Evolutionary conservation across 306 rosid species (phyloP), one percentile per base, ranked within the genome.

Genomic region (Rosa rugosa): DNA sequence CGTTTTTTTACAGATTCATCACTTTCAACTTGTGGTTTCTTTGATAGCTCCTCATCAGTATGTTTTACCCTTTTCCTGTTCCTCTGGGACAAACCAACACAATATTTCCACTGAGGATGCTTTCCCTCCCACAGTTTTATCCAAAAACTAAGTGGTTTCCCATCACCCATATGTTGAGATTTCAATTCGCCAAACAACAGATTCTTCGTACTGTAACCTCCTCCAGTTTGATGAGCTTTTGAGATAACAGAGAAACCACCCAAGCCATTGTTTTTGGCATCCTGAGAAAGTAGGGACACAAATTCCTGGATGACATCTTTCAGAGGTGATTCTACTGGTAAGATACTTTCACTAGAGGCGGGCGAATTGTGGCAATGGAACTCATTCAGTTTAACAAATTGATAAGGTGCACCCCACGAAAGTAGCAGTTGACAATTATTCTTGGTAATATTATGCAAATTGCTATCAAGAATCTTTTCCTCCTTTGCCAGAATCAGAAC

Each of bases 331-430:
- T 51, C 74, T 42, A 75, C 88, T 60, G 85, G 73, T 49, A 60
- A 72, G 22, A 77, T 79, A 60, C 75, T 77, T 38, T 46, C 67
- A 70, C 66, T 67, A 64, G 82, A 69, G n/a, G 51, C 41, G 56
- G 76, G 80, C 56, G 71, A 78, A 62, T 85, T 77, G 77, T 75
- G 71, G 70, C 60, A 71, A 77, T 87, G 97, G 69, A 90, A 91
- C 84, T 81, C 79, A 27, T 84, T 85, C 87, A 95, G 80, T 57
- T 81, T 84, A 49, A 85, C 84, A 74, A 95, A 91, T 75, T 91
- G 90, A 82, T 73, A 76, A 78, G 91, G 80, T 9, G 90, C 91
- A n/a, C 98, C 97, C 94, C 95, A 90, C 90, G 90, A 89, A 77
- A 95, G 88, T 74, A 95, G 84, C 84, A 49, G 79, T 67, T 94